Evolutionary conservation across 495 filamentous ascomycete genomes (phyloP), one percentile per base, ranked within the genome.

Genomic region (Neurospora intermedia): DNA sequence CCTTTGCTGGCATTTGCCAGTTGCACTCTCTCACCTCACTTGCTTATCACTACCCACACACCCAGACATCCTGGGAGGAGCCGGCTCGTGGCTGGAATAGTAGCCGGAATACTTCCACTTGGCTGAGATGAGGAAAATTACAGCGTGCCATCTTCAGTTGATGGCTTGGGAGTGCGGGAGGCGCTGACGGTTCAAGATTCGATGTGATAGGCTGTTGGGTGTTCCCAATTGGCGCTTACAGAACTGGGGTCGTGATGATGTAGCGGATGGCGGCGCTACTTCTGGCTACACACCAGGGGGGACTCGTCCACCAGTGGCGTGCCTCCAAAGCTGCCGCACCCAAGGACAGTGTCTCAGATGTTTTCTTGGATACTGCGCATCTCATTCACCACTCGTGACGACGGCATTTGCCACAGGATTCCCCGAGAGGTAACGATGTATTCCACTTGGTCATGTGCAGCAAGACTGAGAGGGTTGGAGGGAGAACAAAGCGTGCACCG

Each of bases 201-300:
- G 74, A 77, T 73, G 76, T 86, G 85, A 87, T 87, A 84, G 84
- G 85, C 80, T 80, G 81, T 74, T 75, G 74, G 69, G 79, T 74
- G 71, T 73, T 74, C 77, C 85, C 85, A 85, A 81, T 85, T 82
- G 85, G 85, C 85, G 85, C 85, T 85, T 87, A 84, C 76, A 77
- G 78, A 78, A 82, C 80, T 73, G 81, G 83, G 83, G 80, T 72
- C 74, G 27, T 77, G 72, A 76, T 78, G 75, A 79, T 79, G 81
- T 82, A 79, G 81, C 81, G 81, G 83, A 81, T 83, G 81, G 83
- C 79, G 80, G 83, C 80, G 83, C 81, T 83, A 81, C 83, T 54
- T 35, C 74, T 74, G 31, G 72, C 72, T 73, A 69, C 70, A 70
- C 76, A 73, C 69, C 74, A 80, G 75, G 76, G 76, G 77, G 79